Percentiles rank a stretch among this genome's conserved stretches.
phyloP scores from a whole-genome alignment of 2,329 filamentous ascomycete species.

The Epichloe typhina region DNA sequence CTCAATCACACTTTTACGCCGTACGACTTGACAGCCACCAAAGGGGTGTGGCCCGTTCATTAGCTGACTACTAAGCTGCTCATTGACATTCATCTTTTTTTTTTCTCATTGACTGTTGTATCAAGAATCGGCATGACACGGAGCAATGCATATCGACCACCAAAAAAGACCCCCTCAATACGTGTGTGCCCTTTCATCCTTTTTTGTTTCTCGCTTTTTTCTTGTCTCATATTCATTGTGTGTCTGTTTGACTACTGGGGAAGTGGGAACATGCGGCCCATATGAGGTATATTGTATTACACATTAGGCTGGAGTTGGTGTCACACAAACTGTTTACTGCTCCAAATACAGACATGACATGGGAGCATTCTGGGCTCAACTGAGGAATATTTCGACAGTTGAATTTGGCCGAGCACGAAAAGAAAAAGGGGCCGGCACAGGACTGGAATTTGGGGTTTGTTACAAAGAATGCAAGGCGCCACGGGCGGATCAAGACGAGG shows the following conservation, averaged over 20 bases:
- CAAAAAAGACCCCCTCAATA: accelerated
- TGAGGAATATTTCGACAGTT: constrained; percentile 18
- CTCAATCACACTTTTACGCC: constrained; percentile 7
- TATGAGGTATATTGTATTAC: constrained; percentile 17
- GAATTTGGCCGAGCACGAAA: constrained; percentile 4
- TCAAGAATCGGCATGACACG: constrained; percentile 32
- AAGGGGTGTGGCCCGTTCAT: background rate
- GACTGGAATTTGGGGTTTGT: constrained; percentile 4
- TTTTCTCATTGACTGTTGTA: constrained; percentile 23
- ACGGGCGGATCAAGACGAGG: background rate
- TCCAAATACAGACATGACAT: constrained; percentile 16
- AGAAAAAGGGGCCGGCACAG: constrained; percentile 4
- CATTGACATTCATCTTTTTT: constrained; percentile 6
- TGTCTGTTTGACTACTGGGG: constrained; percentile 12
- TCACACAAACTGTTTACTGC: constrained; percentile 15
- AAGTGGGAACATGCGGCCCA: constrained; percentile 12
- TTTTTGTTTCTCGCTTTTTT: constrained; percentile 13
- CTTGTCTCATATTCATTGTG: constrained; percentile 7
- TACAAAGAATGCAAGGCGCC: constrained; percentile 3
- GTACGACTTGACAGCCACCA: constrained; percentile 5
- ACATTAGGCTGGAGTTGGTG: constrained; percentile 16
- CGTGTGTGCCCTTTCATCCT: constrained; percentile 6
- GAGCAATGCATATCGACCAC: constrained; percentile 37
- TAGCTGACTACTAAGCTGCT: background rate
- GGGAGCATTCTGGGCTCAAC: constrained; percentile 16